Percentiles rank a stretch among this genome's conserved stretches.
Conservation (phyloP, 2,329 filamentous ascomycete genomes). For the Nectriaceae sp. region DNA sequence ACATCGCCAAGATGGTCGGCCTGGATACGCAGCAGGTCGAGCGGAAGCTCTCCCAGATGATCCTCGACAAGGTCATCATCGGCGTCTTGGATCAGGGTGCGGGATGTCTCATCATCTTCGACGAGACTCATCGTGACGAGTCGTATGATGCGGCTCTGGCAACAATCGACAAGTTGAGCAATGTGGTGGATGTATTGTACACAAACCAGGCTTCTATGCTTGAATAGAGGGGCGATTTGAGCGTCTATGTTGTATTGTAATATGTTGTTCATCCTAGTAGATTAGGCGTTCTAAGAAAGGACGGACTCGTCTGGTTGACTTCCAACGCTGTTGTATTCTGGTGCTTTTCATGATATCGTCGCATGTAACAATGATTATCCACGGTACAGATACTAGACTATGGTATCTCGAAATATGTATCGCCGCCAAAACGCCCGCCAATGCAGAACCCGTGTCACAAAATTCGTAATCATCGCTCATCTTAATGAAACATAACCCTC, state of each 20-base stretch:
- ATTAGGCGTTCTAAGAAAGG: slow-evolving; percentile 32
- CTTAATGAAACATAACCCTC: slow-evolving; percentile 35
- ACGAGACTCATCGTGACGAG: slow-evolving; percentile 91
- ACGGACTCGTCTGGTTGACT: slow-evolving; percentile 21
- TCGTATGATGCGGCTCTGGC: slow-evolving; percentile 91
- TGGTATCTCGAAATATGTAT: slow-evolving; percentile 10
- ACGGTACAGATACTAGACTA: slow-evolving; percentile 6
- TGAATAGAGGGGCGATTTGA: slow-evolving; percentile 59
- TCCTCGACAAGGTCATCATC: slow-evolving; percentile 97
- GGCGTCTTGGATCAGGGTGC: slow-evolving; percentile 96
- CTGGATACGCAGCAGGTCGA: slow-evolving; percentile 96
- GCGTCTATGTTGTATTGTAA: slow-evolving; percentile 27
- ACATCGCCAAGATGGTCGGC: slow-evolving; percentile 97
- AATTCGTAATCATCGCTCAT: slow-evolving; percentile 1
- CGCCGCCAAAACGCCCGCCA: slow-evolving; percentile 1
- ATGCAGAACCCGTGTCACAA: not conserved
- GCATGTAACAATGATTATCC: slow-evolving; percentile 1
- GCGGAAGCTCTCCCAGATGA: slow-evolving; percentile 98
- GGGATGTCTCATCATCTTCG: slow-evolving; percentile 96
- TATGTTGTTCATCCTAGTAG: slow-evolving; percentile 35
- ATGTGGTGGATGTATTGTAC: slow-evolving; percentile 95
- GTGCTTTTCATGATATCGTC: no score
- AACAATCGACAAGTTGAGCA: slow-evolving; percentile 96
- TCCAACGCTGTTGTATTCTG: not conserved
- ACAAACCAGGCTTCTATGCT: slow-evolving; percentile 95